These are phyloP conservation scores for Phialocephala subalpina DNA, from an alignment of 2,329 filamentous ascomycete genomes.

Conservation along the genomic window DNA sequence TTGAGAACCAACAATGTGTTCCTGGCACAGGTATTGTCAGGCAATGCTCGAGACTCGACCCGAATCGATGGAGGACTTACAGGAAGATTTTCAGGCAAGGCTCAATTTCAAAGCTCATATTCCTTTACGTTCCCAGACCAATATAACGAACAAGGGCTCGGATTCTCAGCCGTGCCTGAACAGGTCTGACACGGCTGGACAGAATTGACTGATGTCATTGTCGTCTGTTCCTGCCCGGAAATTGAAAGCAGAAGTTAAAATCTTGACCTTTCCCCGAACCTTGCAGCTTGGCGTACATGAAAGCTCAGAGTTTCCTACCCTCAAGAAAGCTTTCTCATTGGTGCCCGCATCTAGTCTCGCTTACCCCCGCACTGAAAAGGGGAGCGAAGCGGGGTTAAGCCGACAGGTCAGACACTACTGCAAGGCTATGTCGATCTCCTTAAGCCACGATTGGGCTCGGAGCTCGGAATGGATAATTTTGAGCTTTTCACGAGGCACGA, in stretches of 20 bases:
- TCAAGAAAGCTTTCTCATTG: not conserved
- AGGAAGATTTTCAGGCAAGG: too few species aligned
- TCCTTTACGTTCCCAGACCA: not conserved
- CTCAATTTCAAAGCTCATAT: not conserved
- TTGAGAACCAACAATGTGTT: not conserved
- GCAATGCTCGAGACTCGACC: too few species aligned
- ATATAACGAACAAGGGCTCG: not conserved
- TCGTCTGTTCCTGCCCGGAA: not conserved
- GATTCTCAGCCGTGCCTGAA: not conserved
- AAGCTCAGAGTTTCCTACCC: not conserved
- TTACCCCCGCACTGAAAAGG: slow-evolving; percentile 15
- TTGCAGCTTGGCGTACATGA: not conserved
- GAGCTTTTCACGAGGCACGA: not conserved
- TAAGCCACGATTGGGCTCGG: not conserved
- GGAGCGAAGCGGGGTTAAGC: not conserved
- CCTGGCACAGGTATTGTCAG: too few species aligned
- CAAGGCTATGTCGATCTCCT: slow-evolving; percentile 8
- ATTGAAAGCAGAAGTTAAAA: not conserved
- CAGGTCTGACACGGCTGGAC: not conserved
- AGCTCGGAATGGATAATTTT: not conserved
- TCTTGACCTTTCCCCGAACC: not conserved
- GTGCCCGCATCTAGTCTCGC: slow-evolving; percentile 11
- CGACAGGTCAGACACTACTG: not conserved
- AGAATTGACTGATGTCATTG: not conserved
- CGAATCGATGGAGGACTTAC: too few species aligned